phyloP scores from a whole-genome alignment of 192 early-diverging fungal species.

The Endogone sp. region DNA sequence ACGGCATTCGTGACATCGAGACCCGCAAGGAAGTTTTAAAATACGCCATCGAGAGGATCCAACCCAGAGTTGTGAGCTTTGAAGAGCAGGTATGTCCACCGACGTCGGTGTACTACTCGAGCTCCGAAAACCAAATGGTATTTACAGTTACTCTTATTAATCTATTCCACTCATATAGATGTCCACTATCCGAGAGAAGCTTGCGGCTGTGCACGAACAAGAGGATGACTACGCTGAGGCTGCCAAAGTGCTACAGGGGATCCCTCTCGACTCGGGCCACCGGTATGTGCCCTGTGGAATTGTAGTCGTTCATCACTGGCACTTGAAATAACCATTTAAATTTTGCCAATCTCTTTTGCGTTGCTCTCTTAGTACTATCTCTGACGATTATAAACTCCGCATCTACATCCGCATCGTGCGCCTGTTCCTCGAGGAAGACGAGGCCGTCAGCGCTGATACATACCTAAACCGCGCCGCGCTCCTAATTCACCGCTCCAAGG shows the following conservation, averaged over 20 bases:
- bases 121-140: no score
- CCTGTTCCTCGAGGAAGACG: conserved; percentile 82
- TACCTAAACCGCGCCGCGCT: conserved; percentile 83
- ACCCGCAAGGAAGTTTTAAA: conserved; percentile 55
- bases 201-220: conserved; percentile 68
- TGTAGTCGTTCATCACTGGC: background rate
- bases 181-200: conserved; percentile 65
- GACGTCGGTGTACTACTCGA: no score
- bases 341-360: background rate
- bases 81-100: conserved; percentile 65
- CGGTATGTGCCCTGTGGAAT: conserved; percentile 33
- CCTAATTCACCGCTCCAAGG: conserved; percentile 50
- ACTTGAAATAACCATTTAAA: no score
- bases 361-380: conserved; percentile 36
- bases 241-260: conserved; percentile 79
- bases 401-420: conserved; percentile 86
- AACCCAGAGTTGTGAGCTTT: conserved; percentile 74
- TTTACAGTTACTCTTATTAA: no score
- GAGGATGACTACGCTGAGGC: conserved; percentile 84
- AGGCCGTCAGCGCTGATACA: conserved; percentile 72
- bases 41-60: conserved; percentile 66
- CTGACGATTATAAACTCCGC: conserved; percentile 65
- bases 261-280: conserved; percentile 89
- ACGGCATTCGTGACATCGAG: conserved; percentile 37
- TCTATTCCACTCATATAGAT: conserved; percentile 35